phyloP scores from a whole-genome alignment of 202 grass and related monocot species.

The Carex sylvatica region DNA sequence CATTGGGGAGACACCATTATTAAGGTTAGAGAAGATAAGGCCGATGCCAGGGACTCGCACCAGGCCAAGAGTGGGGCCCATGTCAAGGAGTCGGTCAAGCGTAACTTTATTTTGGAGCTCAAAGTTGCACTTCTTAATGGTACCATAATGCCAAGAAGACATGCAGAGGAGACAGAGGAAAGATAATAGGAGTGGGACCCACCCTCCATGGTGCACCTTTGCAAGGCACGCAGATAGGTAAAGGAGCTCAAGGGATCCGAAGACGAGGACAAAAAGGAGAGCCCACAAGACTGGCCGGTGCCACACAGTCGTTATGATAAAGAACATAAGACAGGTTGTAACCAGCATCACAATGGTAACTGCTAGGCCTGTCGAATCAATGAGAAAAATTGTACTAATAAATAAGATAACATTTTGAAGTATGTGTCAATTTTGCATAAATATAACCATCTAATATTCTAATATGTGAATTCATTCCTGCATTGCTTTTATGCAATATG shows the following conservation, averaged over 20 bases:
- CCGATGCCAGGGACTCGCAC: constrained; percentile 68
- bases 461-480: neutral
- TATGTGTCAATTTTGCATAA: neutral
- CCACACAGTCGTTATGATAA: constrained; percentile 80
- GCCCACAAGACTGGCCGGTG: constrained; percentile 38
- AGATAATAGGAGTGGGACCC: constrained; percentile 67
- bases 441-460: neutral
- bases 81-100: constrained; percentile 54
- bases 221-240: constrained; percentile 70
- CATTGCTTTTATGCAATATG: neutral
- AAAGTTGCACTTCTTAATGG: constrained; percentile 62
- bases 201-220: constrained; percentile 73
- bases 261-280: constrained; percentile 48
- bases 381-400: neutral
- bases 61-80: constrained; percentile 65
- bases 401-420: neutral
- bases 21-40: constrained; percentile 58
- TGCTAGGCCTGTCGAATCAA: constrained; percentile 50
- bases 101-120: constrained; percentile 86
- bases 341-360: constrained; percentile 80
- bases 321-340: constrained; percentile 89
- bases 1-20: constrained; percentile 54
- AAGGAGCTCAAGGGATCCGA: constrained; percentile 70
- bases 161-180: constrained; percentile 48
- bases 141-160: constrained; percentile 91